A percentile compares a stretch with the other conserved stretches of the same genome.
Conservation (phyloP, 2,329 filamentous ascomycete genomes). For the Colletotrichum theobromicola region DNA sequence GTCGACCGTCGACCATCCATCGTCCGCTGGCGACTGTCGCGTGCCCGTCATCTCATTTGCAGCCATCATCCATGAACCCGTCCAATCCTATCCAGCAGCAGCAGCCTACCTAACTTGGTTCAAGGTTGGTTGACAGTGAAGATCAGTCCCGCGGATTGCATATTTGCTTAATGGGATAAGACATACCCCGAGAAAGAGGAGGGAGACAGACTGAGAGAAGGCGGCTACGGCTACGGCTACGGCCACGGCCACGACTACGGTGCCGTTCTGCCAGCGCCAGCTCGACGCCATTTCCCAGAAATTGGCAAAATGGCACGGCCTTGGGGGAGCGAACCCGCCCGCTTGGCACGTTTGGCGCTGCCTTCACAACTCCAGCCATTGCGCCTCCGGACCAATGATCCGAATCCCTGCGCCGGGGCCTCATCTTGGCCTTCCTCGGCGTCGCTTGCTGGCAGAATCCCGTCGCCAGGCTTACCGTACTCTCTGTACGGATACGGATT, state of each 20-base stretch:
- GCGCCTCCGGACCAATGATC: background rate
- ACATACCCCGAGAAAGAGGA: background rate
- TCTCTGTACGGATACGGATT: background rate
- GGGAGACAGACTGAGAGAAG: background rate
- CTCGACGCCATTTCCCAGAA: background rate
- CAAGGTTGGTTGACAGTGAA: background rate
- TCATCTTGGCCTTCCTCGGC: conserved; percentile 5
- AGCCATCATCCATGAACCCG: background rate
- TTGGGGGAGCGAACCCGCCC: background rate
- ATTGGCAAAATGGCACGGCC: background rate
- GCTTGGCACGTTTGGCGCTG: conserved; percentile 4
- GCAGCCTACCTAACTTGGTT: background rate
- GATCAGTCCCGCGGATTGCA: background rate
- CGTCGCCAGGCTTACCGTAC: background rate
- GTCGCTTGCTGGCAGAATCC: background rate
- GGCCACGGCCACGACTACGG: background rate
- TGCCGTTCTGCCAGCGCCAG: background rate
- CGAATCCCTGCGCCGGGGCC: background rate
- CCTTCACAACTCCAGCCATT: background rate
- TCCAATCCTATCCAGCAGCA: background rate
- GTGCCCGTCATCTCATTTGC: background rate
- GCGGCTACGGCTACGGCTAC: background rate
- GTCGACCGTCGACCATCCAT: conserved; percentile 4
- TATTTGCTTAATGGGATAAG: background rate
- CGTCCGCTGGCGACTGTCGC: background rate